Evolutionary conservation across 2,329 filamentous ascomycete genomes (phyloP), one percentile per base, ranked within the genome.

Genomic region (Ophiostoma quercus): DNA sequence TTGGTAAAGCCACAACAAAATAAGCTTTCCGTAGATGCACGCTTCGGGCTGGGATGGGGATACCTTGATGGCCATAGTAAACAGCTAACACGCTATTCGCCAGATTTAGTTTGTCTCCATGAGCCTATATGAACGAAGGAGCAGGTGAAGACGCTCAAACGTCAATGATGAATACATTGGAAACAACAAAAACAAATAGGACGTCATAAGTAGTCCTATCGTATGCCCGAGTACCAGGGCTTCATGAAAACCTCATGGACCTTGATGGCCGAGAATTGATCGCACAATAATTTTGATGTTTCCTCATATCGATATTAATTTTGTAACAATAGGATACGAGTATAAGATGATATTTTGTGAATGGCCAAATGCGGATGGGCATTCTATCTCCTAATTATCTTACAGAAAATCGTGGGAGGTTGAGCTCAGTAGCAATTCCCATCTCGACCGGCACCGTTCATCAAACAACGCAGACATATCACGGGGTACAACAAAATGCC

Each of bases 81-180:
- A 57, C 16, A 25, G 22, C 51, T 57, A 57, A 57, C 51, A 57
- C 51, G 51, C 51, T 57, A 57, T 57, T 57, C n/a, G 51, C 51
- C n/a, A 57, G 12, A 12, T 4, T 25, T 11, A 29, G 6, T 25
- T 12, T 22, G 22, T 57, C n/a, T 29, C 51, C 51, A 57, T 22
- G 51, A 57, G 51, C 9, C 22, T 57, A 57, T 57, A 57, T 57
- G n/a, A 12, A 12, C n/a, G n/a, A 9, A 11, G 7, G 25, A 25
- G 25, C 51, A 57, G 16, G 11, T 16, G 7, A 47, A 47, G 16
- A 47, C 5, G 43, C 16, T 47, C 19, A 47, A 6, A n/a, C 2
- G 16, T 8, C 7, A 29, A 12, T 25, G 11, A 25, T 25, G 22
- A 25, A 5, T 14, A 57, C 9, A 57, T 25, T 57, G 1, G 4